phyloP scores from a whole-genome alignment of 495 filamentous ascomycete species.

The Cairneyella variabilis region DNA sequence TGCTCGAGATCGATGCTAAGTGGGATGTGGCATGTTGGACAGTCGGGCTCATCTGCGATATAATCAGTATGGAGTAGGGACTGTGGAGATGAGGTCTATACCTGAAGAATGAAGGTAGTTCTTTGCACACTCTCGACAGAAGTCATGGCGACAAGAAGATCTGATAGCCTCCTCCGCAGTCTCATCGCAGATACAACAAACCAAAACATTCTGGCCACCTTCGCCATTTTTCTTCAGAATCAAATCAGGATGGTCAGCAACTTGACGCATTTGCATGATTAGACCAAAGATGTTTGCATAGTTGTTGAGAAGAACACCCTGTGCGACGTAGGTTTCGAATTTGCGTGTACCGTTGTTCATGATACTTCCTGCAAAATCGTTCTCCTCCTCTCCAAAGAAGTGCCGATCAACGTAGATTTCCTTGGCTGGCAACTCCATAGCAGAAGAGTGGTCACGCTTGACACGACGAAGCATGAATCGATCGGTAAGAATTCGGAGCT shows the following conservation, averaged over 20 bases:
- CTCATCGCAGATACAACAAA: constrained; percentile 93
- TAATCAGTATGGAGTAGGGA: neutral
- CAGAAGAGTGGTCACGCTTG: constrained; percentile 85
- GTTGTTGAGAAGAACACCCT: constrained; percentile 93
- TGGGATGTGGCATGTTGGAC: constrained; percentile 86
- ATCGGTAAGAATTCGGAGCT: constrained; percentile 80
- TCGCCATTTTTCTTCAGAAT: constrained; percentile 82
- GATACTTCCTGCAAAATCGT: constrained; percentile 91
- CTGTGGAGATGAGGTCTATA: constrained; percentile 25
- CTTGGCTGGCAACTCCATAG: constrained; percentile 94
- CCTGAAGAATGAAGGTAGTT: constrained; percentile 75
- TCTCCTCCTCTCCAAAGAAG: constrained; percentile 92
- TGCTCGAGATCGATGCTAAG: constrained; percentile 89
- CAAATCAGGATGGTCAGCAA: constrained; percentile 91
- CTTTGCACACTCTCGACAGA: constrained; percentile 86
- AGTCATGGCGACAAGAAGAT: constrained; percentile 89
- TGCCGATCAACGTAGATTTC: constrained; percentile 87
- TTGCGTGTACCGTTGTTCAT: constrained; percentile 83
- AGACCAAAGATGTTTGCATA: constrained; percentile 87
- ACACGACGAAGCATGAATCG: constrained; percentile 91
- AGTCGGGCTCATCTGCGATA: constrained; percentile 57
- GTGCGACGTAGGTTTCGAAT: constrained; percentile 92
- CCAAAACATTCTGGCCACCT: constrained; percentile 83
- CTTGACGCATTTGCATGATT: constrained; percentile 97
- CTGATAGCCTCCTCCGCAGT: constrained; percentile 91